phyloP scores from a whole-genome alignment of 441 rosid species.

The Jatropha multifida region DNA sequence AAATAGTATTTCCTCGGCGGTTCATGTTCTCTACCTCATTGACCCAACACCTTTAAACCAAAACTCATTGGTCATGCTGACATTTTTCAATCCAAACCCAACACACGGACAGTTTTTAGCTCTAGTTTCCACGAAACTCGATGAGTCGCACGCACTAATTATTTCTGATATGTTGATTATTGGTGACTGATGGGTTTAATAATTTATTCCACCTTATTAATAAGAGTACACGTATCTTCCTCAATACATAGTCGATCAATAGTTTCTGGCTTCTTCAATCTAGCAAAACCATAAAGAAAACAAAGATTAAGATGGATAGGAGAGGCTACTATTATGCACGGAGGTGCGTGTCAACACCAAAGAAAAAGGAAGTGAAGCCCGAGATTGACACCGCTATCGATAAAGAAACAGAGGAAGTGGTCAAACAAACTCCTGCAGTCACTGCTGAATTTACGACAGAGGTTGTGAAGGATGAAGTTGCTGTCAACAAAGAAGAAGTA shows the following conservation, averaged over 20 bases:
- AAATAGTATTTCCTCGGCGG: too few species aligned
- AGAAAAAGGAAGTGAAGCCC: not conserved
- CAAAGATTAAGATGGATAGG: not conserved
- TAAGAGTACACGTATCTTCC: not conserved
- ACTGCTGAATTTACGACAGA: not conserved
- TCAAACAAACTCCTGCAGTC: not conserved
- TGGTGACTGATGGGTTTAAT: not conserved
- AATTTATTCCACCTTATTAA: not conserved
- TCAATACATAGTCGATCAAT: not conserved
- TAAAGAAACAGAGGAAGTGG: not conserved
- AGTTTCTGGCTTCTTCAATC: not conserved
- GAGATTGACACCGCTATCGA: conserved; percentile 14
- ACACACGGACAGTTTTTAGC: too few species aligned
- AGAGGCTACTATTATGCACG: not conserved
- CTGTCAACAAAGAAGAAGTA: conserved; percentile 5
- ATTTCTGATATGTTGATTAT: not conserved
- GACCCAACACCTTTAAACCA: too few species aligned
- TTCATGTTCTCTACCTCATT: too few species aligned
- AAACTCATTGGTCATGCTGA: too few species aligned
- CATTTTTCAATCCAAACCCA: too few species aligned
- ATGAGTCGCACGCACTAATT: too few species aligned
- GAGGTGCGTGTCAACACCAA: not conserved
- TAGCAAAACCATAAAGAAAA: not conserved
- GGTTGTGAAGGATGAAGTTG: not conserved
- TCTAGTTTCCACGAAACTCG: too few species aligned